A percentile compares a stretch with the other conserved stretches of the same genome.
Conservation (phyloP, 1,284 basidiomycete species). For the Stygiomarasmius scandens region DNA sequence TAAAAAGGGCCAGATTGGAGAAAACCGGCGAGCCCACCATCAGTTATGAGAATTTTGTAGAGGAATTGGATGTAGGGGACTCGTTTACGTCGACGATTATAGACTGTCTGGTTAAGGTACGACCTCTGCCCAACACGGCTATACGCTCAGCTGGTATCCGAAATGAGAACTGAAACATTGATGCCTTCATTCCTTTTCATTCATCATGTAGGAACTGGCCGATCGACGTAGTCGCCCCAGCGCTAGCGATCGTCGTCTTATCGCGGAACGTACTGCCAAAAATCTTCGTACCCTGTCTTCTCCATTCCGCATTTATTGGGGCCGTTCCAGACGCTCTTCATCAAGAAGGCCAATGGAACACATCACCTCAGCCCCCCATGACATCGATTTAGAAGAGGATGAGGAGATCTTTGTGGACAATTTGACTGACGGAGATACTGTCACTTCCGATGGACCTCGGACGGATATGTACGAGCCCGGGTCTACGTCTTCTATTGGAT, state of each 20-base stretch:
- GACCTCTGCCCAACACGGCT: slow-evolving; percentile 19
- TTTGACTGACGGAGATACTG: slow-evolving; percentile 27
- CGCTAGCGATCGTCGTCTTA: slow-evolving; percentile 55
- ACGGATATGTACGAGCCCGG: slow-evolving; percentile 52
- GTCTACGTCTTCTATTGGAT: not conserved
- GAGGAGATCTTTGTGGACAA: slow-evolving; percentile 53
- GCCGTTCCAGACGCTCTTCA: slow-evolving; percentile 27
- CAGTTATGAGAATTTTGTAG: slow-evolving; percentile 69
- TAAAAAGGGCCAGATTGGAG: slow-evolving; percentile 63
- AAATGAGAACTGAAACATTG: not conserved
- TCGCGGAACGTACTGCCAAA: slow-evolving; percentile 65
- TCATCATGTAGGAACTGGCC: slow-evolving; percentile 60
- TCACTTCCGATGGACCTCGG: slow-evolving; percentile 51
- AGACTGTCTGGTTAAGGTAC: slow-evolving; percentile 73
- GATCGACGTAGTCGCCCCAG: slow-evolving; percentile 61
- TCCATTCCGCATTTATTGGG: slow-evolving; percentile 54
- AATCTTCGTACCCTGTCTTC: slow-evolving; percentile 58
- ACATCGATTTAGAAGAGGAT: slow-evolving; percentile 62
- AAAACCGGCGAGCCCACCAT: slow-evolving; percentile 59
- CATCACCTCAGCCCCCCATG: slow-evolving; percentile 48
- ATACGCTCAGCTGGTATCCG: not conserved
- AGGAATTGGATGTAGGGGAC: slow-evolving; percentile 72
- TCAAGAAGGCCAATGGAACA: slow-evolving; percentile 45
- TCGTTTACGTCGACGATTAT: slow-evolving; percentile 71
- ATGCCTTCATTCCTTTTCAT: not conserved